Evolutionary conservation across 2,329 filamentous ascomycete species (phyloP).

Genomic region (Zopfia rhizophila): DNA sequence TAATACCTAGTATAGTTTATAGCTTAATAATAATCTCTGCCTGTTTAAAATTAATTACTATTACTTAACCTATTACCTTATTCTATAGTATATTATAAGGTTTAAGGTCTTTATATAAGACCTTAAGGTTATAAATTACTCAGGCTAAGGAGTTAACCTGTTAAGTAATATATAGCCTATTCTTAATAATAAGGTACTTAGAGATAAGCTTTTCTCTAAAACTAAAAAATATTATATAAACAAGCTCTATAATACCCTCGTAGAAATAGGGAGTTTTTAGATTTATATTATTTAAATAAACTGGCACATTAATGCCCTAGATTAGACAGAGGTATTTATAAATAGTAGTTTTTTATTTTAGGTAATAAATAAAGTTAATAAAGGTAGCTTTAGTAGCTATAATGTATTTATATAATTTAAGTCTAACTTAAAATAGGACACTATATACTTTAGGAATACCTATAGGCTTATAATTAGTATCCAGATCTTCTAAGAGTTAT

Average conservation of each 20-base stretch:
- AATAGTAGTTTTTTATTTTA: conserved; percentile 28
- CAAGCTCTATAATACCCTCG: conserved; percentile 15
- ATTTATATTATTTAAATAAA: conserved; percentile 20
- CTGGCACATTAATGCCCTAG: conserved; percentile 33
- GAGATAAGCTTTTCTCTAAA: conserved; percentile 11
- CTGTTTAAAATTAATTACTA: conserved; percentile 27
- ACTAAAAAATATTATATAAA: conserved; percentile 19
- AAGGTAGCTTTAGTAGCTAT: conserved; percentile 56
- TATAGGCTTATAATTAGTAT: conserved; percentile 37
- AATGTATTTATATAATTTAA: conserved; percentile 56
- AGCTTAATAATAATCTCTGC: conserved; percentile 14
- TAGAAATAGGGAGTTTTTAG: conserved; percentile 11
- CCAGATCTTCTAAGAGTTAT: conserved; percentile 27
- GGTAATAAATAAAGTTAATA: conserved; percentile 24
- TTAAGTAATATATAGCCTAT: no score
- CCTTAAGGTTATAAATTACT: conserved; percentile 14
- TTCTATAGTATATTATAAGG: conserved; percentile 26
- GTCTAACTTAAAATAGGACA: conserved; percentile 55
- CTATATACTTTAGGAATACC: conserved; percentile 47
- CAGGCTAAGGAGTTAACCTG: no score
- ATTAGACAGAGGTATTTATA: conserved; percentile 29
- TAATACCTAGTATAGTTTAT: no score
- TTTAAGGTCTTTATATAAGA: conserved; percentile 19
- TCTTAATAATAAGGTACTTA: no score
- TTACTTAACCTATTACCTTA: conserved; percentile 11